A percentile compares a stretch with the other conserved stretches of the same genome.
These are phyloP conservation scores for Juglanconis juglandina DNA, from an alignment of 2,329 filamentous ascomycete genomes.

Conservation along the genomic window DNA sequence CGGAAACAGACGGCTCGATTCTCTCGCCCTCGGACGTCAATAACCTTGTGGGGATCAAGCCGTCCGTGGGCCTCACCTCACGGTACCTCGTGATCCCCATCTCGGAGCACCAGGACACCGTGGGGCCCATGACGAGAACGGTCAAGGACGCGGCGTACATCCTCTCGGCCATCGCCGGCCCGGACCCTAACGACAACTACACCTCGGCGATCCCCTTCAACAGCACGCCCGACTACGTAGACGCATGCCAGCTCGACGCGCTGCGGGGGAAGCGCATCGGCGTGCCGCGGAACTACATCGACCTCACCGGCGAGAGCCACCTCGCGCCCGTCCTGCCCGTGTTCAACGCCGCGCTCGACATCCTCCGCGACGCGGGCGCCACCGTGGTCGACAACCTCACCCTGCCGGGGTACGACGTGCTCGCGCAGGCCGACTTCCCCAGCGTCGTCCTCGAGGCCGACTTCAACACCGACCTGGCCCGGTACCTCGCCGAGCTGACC, in stretches of 20 bases:
- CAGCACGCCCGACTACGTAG: constrained; percentile 54
- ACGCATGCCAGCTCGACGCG: constrained; percentile 50
- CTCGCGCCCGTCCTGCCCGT: background rate
- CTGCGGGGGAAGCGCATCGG: constrained; percentile 59
- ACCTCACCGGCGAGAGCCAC: constrained; percentile 16
- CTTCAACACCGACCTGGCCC: constrained; percentile 53
- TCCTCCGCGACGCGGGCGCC: constrained; percentile 54
- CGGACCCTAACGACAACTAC: constrained; percentile 47
- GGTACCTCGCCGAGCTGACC: constrained; percentile 54
- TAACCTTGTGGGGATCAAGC: constrained; percentile 67
- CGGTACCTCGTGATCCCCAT: constrained; percentile 64
- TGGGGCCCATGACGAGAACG: constrained; percentile 62
- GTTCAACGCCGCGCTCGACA: constrained; percentile 50
- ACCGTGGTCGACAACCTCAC: constrained; percentile 47
- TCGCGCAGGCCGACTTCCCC: constrained; percentile 33
- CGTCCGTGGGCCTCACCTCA: constrained; percentile 59
- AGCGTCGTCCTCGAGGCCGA: constrained; percentile 47
- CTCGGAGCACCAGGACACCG: constrained; percentile 60
- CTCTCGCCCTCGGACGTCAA: constrained; percentile 50
- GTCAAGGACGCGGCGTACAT: constrained; percentile 34
- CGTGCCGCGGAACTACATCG: constrained; percentile 57
- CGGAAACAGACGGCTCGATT: constrained; percentile 65
- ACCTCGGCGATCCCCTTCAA: constrained; percentile 40
- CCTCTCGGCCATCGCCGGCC: constrained; percentile 43
- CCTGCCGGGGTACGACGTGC: constrained; percentile 49